Evolutionary conservation across 2,329 filamentous ascomycete genomes (phyloP).

Genomic region (Pseudogymnoascus sp.): DNA sequence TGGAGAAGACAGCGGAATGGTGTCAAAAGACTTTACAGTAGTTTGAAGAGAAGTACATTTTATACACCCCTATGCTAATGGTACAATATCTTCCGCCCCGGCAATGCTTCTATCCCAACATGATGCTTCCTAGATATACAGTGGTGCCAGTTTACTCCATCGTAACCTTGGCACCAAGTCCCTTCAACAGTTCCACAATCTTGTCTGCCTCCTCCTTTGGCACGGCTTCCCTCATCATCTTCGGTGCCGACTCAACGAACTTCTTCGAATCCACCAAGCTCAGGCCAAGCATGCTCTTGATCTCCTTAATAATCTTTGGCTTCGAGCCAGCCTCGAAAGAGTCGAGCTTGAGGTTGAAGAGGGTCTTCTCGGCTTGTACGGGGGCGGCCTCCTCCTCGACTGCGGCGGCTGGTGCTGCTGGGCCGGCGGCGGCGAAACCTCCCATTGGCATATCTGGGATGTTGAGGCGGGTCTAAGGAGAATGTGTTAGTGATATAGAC

Average conservation of each 20-base stretch:
- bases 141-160: constrained; percentile 52
- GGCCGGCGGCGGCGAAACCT: constrained; percentile 63
- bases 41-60: constrained; percentile 19
- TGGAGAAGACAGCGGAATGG: not conserved
- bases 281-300: constrained; percentile 91
- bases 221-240: constrained; percentile 98
- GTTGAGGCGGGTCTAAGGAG: constrained; percentile 72
- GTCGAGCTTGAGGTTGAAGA: constrained; percentile 93
- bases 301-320: constrained; percentile 99
- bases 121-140: constrained; percentile 6
- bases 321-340: constrained; percentile 82
- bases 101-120: constrained; percentile 14
- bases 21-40: not conserved
- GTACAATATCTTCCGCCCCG: constrained; percentile 22
- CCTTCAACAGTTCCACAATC: constrained; percentile 93
- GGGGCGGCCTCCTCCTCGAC: constrained; percentile 85
- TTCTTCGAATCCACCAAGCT: constrained; percentile 99
- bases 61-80: constrained; percentile 28
- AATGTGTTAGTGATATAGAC: constrained; percentile 9
- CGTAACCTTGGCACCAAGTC: constrained; percentile 73
- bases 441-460: constrained; percentile 96
- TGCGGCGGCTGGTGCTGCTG: constrained; percentile 52
- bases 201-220: constrained; percentile 99
- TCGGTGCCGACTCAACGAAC: constrained; percentile 96
- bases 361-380: constrained; percentile 85